These are phyloP conservation scores for Parascedosporium putredinis DNA, from an alignment of 2,329 filamentous ascomycete genomes.

Conservation along the genomic window DNA sequence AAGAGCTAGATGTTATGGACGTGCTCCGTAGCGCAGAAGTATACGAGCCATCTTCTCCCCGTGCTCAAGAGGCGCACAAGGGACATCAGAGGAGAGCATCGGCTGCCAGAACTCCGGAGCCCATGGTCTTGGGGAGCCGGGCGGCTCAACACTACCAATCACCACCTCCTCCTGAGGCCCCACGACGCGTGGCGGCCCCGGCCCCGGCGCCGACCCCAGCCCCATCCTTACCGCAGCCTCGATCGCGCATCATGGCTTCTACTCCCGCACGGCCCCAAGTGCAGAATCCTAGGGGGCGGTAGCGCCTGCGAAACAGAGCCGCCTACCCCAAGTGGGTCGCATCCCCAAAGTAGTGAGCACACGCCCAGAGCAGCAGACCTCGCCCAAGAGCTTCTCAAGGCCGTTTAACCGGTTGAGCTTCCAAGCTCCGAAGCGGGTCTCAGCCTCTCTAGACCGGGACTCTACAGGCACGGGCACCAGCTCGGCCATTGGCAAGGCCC, in stretches of 20 bases:
- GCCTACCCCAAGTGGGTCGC: conserved; percentile 71
- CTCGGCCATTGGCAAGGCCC: conserved; percentile 31
- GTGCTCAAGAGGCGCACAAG: not conserved
- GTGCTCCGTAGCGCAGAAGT: conserved; percentile 40
- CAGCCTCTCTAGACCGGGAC: conserved; percentile 10
- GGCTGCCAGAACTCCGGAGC: conserved; percentile 8
- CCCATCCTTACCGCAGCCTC: too few relatives aligned
- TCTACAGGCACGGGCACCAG: conserved; percentile 29
- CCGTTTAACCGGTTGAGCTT: conserved; percentile 57
- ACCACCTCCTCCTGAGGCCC: not conserved
- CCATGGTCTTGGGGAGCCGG: not conserved
- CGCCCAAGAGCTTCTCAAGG: conserved; percentile 74
- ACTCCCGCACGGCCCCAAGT: not conserved
- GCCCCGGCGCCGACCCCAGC: not conserved
- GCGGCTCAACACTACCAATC: not conserved
- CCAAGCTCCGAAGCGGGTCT: conserved; percentile 23
- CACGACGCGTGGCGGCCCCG: not conserved
- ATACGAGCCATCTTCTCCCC: conserved; percentile 12
- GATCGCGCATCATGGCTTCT: not conserved
- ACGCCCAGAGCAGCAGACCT: conserved; percentile 54
- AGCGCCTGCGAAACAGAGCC: conserved; percentile 30
- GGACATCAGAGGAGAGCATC: conserved; percentile 4
- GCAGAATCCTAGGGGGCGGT: not conserved
- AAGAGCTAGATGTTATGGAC: conserved; percentile 26
- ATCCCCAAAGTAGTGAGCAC: conserved; percentile 74